Evolutionary conservation across 2,329 filamentous ascomycete species (phyloP).

Genomic region (Triangularia setosa): DNA sequence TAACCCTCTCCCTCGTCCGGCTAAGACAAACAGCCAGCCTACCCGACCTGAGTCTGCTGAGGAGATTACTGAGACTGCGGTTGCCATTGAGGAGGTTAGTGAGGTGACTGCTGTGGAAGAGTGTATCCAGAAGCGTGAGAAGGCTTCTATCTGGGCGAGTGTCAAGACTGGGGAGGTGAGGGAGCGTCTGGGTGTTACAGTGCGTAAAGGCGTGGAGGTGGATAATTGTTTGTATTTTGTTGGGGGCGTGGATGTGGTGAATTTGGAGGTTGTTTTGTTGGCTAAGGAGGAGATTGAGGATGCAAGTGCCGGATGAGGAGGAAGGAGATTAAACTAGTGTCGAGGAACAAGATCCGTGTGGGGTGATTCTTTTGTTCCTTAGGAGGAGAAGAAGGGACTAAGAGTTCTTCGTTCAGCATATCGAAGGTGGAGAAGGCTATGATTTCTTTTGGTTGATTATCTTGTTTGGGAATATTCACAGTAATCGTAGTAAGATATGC

Average conservation of each 20-base stretch:
- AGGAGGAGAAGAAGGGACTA: not conserved
- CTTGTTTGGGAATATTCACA: no score
- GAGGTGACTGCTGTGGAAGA: not conserved
- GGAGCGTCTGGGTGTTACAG: slow-evolving; percentile 19
- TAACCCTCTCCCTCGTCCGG: not conserved
- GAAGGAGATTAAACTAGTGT: not conserved
- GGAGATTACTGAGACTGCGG: not conserved
- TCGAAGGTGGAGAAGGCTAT: not conserved
- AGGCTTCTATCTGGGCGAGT: slow-evolving; percentile 4
- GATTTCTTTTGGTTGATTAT: not conserved
- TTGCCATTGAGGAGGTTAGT: not conserved
- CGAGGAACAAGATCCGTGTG: not conserved
- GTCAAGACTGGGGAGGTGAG: slow-evolving; percentile 7
- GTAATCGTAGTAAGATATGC: not conserved
- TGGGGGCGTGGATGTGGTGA: slow-evolving; percentile 6
- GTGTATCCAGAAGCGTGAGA: slow-evolving; percentile 15
- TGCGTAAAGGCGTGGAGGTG: slow-evolving; percentile 3
- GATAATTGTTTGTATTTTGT: slow-evolving; percentile 20
- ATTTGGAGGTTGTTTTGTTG: slow-evolving; percentile 6
- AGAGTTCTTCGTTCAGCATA: not conserved
- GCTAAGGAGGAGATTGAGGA: not conserved
- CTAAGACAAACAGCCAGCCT: slow-evolving; percentile 5
- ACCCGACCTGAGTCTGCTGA: not conserved
- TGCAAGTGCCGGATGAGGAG: not conserved
- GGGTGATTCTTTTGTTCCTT: not conserved